Conservation (phyloP, 495 filamentous ascomycete genomes). For the Tuber brumale region DNA sequence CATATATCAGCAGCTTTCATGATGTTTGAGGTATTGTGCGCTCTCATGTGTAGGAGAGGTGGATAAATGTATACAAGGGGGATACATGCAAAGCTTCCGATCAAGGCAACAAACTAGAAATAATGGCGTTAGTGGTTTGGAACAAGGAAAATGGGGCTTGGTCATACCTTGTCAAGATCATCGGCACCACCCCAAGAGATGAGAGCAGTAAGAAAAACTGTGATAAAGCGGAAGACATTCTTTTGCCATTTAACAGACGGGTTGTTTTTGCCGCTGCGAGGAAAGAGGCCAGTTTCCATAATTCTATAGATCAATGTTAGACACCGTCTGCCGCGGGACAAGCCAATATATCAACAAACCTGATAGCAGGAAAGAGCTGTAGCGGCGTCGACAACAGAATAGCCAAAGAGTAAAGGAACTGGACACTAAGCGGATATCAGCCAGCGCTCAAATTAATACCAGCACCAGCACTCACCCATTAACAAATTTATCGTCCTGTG, state of each 20-base stretch:
- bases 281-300: conserved; percentile 62
- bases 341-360: background rate
- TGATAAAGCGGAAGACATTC: conserved; percentile 87
- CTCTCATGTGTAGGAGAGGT: conserved; percentile 78
- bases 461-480: conserved; percentile 51
- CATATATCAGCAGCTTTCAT: conserved; percentile 64
- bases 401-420: conserved; percentile 89
- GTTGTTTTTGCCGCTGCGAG: conserved; percentile 88
- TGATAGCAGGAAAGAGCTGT: conserved; percentile 94
- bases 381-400: conserved; percentile 90
- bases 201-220: conserved; percentile 75
- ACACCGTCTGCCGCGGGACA: conserved; percentile 60
- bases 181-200: conserved; percentile 89
- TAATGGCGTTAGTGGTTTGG: background rate
- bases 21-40: conserved; percentile 58
- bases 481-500: conserved; percentile 91
- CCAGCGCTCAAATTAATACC: background rate
- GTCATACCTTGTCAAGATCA: conserved; percentile 68
- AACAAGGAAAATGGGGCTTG: background rate
- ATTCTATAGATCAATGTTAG: conserved; percentile 39
- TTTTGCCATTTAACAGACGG: conserved; percentile 98
- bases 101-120: conserved; percentile 69
- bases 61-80: conserved; percentile 97
- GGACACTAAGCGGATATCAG: conserved; percentile 49
- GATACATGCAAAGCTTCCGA: conserved; percentile 96